A percentile compares a stretch with the other conserved stretches of the same genome.
These are phyloP conservation scores for Neurospora sublineolata DNA, from an alignment of 495 filamentous ascomycete species.

Conservation along the genomic window DNA sequence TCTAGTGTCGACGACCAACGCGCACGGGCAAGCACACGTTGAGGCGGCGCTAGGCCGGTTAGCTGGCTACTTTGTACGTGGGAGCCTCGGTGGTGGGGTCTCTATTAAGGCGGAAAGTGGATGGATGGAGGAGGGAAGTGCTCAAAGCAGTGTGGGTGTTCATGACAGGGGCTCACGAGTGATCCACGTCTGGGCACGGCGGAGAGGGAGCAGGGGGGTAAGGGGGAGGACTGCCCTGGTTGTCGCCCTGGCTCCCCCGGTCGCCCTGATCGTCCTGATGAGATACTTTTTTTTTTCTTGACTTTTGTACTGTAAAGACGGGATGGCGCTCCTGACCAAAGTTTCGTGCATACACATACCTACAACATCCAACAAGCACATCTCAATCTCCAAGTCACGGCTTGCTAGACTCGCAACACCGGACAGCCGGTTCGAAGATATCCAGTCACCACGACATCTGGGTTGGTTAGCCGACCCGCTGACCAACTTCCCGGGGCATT, in stretches of 20 bases:
- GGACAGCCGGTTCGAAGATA: background rate
- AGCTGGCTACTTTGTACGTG: background rate
- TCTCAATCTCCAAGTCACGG: background rate
- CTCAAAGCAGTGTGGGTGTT: background rate
- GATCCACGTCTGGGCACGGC: background rate
- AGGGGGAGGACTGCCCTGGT: background rate
- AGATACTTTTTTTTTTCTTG: background rate
- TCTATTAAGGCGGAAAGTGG: slow-evolving; percentile 3
- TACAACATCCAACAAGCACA: background rate
- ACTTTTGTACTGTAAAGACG: background rate
- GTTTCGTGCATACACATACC: background rate
- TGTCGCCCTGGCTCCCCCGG: background rate
- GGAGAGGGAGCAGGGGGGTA: slow-evolving; percentile 1
- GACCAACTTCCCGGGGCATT: slow-evolving; percentile 16
- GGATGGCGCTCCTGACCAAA: background rate
- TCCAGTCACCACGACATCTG: background rate
- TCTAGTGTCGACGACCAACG: background rate
- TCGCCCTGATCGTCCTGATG: background rate
- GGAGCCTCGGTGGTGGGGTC: background rate
- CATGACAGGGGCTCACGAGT: background rate
- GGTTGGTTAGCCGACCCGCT: slow-evolving; percentile 4
- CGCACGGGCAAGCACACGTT: background rate
- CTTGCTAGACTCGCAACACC: background rate
- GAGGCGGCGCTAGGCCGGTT: background rate
- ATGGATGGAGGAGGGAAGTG: background rate